Evolutionary conservation across 441 rosid genomes (phyloP).

Genomic region (Dalechampia spathulata): DNA sequence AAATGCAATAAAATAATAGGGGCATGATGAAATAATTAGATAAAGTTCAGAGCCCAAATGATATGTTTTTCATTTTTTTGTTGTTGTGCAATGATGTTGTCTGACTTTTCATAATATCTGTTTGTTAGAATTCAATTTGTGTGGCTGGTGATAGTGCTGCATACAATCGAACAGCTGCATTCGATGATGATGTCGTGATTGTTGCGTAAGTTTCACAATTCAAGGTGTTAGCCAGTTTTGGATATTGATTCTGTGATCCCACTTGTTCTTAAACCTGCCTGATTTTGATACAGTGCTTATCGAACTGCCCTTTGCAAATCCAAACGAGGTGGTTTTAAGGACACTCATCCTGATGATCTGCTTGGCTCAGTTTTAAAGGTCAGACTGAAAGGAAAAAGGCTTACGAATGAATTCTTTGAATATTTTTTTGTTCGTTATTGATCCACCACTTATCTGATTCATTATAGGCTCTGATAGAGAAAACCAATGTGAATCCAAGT

Average conservation of each 20-base stretch:
- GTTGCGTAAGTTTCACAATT: slow-evolving; percentile 61
- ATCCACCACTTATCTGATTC: not conserved
- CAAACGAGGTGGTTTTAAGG: slow-evolving; percentile 93
- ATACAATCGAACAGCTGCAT: slow-evolving; percentile 63
- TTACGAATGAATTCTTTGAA: no score
- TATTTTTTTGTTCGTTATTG: not conserved
- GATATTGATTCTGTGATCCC: no score
- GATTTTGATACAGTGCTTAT: slow-evolving; percentile 45
- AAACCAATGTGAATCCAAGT: slow-evolving; percentile 71
- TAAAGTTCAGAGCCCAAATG: no score
- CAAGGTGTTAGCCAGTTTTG: not conserved
- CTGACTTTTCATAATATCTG: no score
- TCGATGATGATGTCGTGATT: slow-evolving; percentile 85
- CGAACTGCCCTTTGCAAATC: slow-evolving; percentile 90
- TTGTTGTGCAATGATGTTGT: no score
- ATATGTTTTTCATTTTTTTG: no score
- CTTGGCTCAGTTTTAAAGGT: slow-evolving; percentile 90
- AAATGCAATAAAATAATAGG: no score
- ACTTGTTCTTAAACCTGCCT: not conserved
- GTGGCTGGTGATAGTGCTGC: no score
- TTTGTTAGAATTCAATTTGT: no score
- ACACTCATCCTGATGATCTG: slow-evolving; percentile 84
- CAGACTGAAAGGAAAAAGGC: slow-evolving; percentile 3
- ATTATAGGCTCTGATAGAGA: slow-evolving; percentile 89
- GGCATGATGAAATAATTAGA: no score